A percentile compares a stretch with the other conserved stretches of the same genome.
phyloP scores from a whole-genome alignment of 2,329 filamentous ascomycete genomes.

The Remersonia thermophila region DNA sequence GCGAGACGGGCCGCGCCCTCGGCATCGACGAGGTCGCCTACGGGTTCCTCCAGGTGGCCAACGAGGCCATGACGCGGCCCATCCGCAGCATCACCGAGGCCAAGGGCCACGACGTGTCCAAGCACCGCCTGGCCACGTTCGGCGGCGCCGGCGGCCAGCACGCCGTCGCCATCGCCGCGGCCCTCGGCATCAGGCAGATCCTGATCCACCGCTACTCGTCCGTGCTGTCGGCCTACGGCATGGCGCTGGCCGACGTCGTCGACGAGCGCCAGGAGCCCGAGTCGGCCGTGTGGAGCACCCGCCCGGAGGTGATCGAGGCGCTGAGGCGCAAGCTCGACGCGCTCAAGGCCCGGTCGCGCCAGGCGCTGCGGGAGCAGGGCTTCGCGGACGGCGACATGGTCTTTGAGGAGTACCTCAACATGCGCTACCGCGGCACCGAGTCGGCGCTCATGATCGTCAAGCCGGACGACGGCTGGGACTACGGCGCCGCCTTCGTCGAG shows the following conservation, averaged over 20 bases:
- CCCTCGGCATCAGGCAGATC: slow-evolving; percentile 73
- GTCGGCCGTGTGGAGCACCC: slow-evolving; percentile 48
- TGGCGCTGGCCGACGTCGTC: slow-evolving; percentile 86
- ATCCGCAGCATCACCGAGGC: slow-evolving; percentile 87
- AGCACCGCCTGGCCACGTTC: slow-evolving; percentile 83
- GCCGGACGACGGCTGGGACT: slow-evolving; percentile 64
- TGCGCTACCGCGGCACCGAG: slow-evolving; percentile 83
- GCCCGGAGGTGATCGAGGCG: slow-evolving; percentile 44
- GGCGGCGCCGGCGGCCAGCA: slow-evolving; percentile 87
- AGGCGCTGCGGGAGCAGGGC: slow-evolving; percentile 61
- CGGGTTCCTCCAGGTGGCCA: slow-evolving; percentile 80
- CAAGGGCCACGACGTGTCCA: slow-evolving; percentile 81
- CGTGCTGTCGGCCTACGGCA: slow-evolving; percentile 80
- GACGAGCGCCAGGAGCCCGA: slow-evolving; percentile 78
- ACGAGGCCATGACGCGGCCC: slow-evolving; percentile 82
- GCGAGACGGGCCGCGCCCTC: slow-evolving; percentile 59
- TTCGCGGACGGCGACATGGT: slow-evolving; percentile 63
- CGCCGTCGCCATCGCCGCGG: slow-evolving; percentile 79
- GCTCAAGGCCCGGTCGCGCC: slow-evolving; percentile 61
- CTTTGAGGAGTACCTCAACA: slow-evolving; percentile 88
- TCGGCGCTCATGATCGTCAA: slow-evolving; percentile 83
- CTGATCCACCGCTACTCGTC: slow-evolving; percentile 80
- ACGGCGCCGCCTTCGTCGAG: slow-evolving; percentile 70
- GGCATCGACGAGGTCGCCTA: slow-evolving; percentile 75
- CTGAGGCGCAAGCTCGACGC: slow-evolving; percentile 65